Evolutionary conservation across 768 basidiomycete species (phyloP), one percentile per base, ranked within the genome.

Genomic region (Cyathus striatus): DNA sequence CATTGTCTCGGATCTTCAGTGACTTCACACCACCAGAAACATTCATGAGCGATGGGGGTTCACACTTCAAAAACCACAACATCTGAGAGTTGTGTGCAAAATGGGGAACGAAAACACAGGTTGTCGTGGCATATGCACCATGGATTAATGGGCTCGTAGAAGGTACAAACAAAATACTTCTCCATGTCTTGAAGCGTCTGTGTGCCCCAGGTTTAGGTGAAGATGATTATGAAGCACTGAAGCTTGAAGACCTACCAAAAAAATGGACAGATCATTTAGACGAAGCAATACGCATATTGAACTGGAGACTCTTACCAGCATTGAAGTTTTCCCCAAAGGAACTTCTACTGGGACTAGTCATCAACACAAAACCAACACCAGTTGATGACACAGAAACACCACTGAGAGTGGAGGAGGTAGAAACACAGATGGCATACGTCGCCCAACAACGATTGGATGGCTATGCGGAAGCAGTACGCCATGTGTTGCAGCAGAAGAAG

Each of bases 11-110:
- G 5, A 59, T 72, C 12, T 52, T 42, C 22, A 23, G 50, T 3
- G 25, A 30, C 0, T 67, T 59, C 41, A 23, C 32, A 1, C 32
- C 50, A 0, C 51, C 63, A 0, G 61, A 69, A 24, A 51, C 50
- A 0, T 52, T 72, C 40, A 68, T 70, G 65, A 48, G 56, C 0
- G 68, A 72, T 22, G 59, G 67, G 0, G 64, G 68, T 0, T 32
- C 46, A 2, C 60, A 70, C 38, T 72, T 72, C 44, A 50, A 64
- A 22, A 64, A 63, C 47, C 21, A 53, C 4, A 61, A 62, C 5
- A 57, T 72, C 1, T 1, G 30, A 0, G 53, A 43, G 2, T 47
- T 50, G 34, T 73, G 66, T 41, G 42, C 46, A 3, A 18, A 38
- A 14, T 20, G 47, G 6, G 46, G 54, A 0, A 52, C 51, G 1